Conservation (phyloP, 2,329 filamentous ascomycete species). For the Trichoderma simmonsii region DNA sequence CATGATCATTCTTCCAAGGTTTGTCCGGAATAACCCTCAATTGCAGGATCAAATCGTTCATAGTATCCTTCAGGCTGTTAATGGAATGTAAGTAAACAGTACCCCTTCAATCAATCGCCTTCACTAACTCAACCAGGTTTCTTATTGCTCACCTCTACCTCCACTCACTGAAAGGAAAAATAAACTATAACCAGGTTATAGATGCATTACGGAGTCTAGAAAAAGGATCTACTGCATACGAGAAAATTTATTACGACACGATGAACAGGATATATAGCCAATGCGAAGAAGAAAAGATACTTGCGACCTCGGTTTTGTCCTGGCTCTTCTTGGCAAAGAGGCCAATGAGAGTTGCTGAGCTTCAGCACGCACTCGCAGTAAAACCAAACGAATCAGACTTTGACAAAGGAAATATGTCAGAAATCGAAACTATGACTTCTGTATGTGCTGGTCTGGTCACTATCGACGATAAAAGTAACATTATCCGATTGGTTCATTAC, state of each 20-base stretch:
- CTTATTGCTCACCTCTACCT: neutral
- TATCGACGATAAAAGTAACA: neutral
- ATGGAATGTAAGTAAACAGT: neutral
- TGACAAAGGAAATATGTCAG: neutral
- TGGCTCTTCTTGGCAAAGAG: neutral
- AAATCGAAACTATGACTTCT: fast-evolving
- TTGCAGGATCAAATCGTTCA: neutral
- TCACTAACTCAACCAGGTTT: neutral
- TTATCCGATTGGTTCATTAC: neutral
- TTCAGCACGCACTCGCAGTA: fast-evolving
- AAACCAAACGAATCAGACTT: fast-evolving
- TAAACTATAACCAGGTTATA: neutral
- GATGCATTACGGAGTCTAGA: neutral
- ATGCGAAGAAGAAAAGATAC: fast-evolving
- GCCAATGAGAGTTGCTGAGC: neutral
- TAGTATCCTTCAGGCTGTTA: neutral
- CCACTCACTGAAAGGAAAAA: neutral
- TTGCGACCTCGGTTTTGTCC: neutral
- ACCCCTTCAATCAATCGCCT: neutral
- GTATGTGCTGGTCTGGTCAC: neutral
- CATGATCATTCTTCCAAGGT: neutral
- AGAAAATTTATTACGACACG: fast-evolving
- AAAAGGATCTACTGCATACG: neutral
- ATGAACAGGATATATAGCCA: fast-evolving
- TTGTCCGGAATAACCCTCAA: neutral